Evolutionary conservation across 2,329 filamentous ascomycete genomes (phyloP), one percentile per base, ranked within the genome.

Genomic region (Sphaerulina populicola): DNA sequence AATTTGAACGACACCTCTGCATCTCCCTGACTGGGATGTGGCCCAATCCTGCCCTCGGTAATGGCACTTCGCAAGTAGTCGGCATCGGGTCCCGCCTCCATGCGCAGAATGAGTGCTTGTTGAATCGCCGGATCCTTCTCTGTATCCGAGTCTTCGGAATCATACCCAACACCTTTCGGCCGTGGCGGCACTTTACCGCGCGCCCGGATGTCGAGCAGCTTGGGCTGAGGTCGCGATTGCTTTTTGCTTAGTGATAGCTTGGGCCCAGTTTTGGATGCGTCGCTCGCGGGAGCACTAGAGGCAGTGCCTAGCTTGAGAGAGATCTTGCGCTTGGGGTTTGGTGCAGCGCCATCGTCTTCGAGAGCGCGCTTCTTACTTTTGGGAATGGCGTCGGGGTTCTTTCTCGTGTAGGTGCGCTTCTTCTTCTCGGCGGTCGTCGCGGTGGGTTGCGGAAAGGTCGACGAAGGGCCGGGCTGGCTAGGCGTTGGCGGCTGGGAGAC

Each of bases 131-230:
- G 93, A 63, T 98, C 93, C 8, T 74, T 70, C 68, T 98, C 93
- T 11, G 84, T 81, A 64, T 97, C 93, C 49, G 89, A 93, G 10
- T 90, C 88, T 69, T 97, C 93, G 2, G 90, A 96, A 67, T 98
- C 93, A 69, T 97, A 98, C 6, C 91, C 93, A 50, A 94, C 88
- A 46, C 93, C 93, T 30, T 78, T 74, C 6, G 86, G 84, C 54
- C 60, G 48, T 58, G 55, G 42, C 42, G 58, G 59, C 45, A 49
- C 58, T 52, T 55, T 53, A 44, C 53, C 57, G 49, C 51, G 54
- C 52, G 55, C 51, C 18, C 51, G 54, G 36, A 58, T 56, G 39
- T 59, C 60, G 33, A 62, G 44, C 2, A 60, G 42, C 46, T 57
- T 60, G 2, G 64, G 62, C 10, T 56, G 52, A 4, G 58, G 47